Evolutionary conservation across 2,329 filamentous ascomycete genomes (phyloP).

Genomic region (Trichoderma koningiopsis): DNA sequence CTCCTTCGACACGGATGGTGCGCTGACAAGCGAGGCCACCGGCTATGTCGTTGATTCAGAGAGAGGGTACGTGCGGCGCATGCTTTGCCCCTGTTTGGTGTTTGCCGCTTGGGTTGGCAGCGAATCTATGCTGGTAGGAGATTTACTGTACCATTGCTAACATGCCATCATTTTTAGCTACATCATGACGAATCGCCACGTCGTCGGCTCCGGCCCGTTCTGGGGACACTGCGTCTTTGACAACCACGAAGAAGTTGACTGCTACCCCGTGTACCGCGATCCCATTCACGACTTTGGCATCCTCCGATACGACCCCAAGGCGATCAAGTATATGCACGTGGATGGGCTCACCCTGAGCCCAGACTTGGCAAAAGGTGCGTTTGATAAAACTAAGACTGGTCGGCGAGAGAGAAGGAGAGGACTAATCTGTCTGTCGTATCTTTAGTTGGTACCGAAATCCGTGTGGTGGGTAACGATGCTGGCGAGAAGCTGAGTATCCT

Average conservation of each 20-base stretch:
- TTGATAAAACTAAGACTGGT: not conserved
- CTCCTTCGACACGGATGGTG: slow-evolving; percentile 95
- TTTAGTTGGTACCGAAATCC: slow-evolving; percentile 84
- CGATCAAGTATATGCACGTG: slow-evolving; percentile 96
- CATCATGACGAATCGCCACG: slow-evolving; percentile 87
- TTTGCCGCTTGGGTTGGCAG: not conserved
- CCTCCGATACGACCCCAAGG: slow-evolving; percentile 90
- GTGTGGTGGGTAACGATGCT: slow-evolving; percentile 97
- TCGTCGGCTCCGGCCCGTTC: slow-evolving; percentile 93
- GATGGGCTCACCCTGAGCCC: slow-evolving; percentile 78
- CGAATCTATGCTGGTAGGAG: not conserved
- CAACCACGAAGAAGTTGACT: slow-evolving; percentile 96
- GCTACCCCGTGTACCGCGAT: slow-evolving; percentile 94
- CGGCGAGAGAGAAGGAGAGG: slow-evolving; percentile 22
- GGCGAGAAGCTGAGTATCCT: slow-evolving; percentile 98
- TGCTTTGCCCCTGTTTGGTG: slow-evolving; percentile 27
- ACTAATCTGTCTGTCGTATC: not conserved
- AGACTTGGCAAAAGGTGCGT: slow-evolving; percentile 71
- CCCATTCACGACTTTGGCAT: slow-evolving; percentile 99
- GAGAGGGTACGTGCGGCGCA: slow-evolving; percentile 62
- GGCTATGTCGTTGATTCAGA: slow-evolving; percentile 97
- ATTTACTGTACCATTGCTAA: not conserved
- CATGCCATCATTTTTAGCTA: slow-evolving; percentile 50
- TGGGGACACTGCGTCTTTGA: slow-evolving; percentile 99
- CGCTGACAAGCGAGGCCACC: slow-evolving; percentile 91